Conservation (phyloP, 352 stramenopile genomes). For the Pythium brachiatum region DNA sequence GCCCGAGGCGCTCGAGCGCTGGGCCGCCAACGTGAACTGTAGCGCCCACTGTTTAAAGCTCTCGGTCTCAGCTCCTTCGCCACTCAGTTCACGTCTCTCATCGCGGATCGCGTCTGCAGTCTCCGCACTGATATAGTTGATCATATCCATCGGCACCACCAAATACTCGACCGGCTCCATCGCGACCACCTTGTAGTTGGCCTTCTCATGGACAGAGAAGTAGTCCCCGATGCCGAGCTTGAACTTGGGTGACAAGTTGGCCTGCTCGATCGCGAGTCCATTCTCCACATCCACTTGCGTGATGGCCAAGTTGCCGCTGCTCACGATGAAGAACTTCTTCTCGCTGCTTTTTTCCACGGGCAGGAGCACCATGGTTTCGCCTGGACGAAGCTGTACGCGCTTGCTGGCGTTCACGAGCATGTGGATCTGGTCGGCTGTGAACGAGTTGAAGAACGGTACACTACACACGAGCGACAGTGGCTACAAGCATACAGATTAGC, state of each 20-base stretch:
- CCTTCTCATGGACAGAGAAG: constrained; percentile 39
- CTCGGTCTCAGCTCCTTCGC: constrained; percentile 51
- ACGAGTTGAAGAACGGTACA: constrained; percentile 71
- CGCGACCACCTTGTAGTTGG: constrained; percentile 60
- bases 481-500: constrained; percentile 23
- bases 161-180: constrained; percentile 70
- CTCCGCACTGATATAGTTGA: constrained; percentile 9
- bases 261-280: constrained; percentile 43
- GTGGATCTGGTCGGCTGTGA: constrained; percentile 56
- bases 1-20: constrained; percentile 29
- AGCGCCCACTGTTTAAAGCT: constrained; percentile 77
- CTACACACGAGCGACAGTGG: constrained; percentile 71
- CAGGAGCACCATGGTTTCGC: constrained; percentile 42
- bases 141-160: constrained; percentile 46
- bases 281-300: constrained; percentile 32
- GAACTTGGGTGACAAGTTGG: constrained; percentile 48
- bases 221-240: constrained; percentile 73
- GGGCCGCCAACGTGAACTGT: constrained; percentile 51
- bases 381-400: constrained; percentile 42
- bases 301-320: constrained; percentile 52
- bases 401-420: constrained; percentile 44
- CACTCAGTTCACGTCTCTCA: constrained; percentile 36
- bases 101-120: constrained; percentile 31
- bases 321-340: constrained; percentile 63
- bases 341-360: constrained; percentile 20